Base-by-base conservation (phyloP, 179 eudicot genomes). In the Drosera spatulata region DNA sequence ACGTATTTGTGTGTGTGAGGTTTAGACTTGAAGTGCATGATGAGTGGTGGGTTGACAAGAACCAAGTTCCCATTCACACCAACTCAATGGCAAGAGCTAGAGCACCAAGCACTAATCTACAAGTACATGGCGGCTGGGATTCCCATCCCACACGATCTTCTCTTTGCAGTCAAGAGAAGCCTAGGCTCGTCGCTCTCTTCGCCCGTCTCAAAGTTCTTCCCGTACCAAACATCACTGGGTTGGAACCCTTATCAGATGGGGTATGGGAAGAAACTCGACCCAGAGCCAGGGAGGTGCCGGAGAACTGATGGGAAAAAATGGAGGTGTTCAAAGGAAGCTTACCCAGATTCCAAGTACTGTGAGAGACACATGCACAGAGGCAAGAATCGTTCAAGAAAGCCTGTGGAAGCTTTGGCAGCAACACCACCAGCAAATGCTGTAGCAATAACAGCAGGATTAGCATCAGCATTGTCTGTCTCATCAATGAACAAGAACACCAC, bases 331-430 rank as follows among this genome's bases (percentile, higher is more conserved):
- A 93, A 93, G 69, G 99, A 93, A 60, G 99, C 99, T 2, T 86
- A 84, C 67, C 85, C 93, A 14, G 95, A 93, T 68, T 93, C 99
- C 2, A 93, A 93, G 65, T 93, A 93, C 84, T 93, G 96, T 69
- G 99, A 93, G 54, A 76, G 95, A 57, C 99, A 93, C 83, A 93
- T 89, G 96, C 99, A 93, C 61, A 73, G 99, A 86, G 99, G 99
- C 78, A 79, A 91, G 68, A 93, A 93, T 83, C 96, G 96, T 89
- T 93, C 96, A 86, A 89, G 99, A 93, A 89, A 93, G 99, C 96
- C 95, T 85, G 98, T 91, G 98, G 96, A 91, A 82, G 56, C 65
- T 50, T 42, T 61, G 55, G 50, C 56, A 38, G 4, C 69, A 53
- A 43, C 78, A 63, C 0, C 79, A 10, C 15, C 63, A 22, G 33